Evolutionary conservation across 768 basidiomycete species (phyloP).

Genomic region (Termitomyces sp.): DNA sequence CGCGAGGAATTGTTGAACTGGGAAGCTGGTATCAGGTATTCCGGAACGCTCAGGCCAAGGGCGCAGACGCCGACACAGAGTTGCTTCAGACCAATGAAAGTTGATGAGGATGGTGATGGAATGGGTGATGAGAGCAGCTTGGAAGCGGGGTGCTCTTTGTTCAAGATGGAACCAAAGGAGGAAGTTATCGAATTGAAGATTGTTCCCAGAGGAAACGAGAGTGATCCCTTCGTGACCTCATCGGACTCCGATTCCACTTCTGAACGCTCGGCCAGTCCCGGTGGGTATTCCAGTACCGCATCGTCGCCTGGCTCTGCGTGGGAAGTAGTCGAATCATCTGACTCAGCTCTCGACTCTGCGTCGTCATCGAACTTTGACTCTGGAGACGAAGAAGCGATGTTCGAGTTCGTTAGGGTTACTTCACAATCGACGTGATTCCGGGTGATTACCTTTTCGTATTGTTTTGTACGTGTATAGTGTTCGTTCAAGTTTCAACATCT

Average conservation of each 20-base stretch:
- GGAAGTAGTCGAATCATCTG: constrained; percentile 8
- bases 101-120: not conserved
- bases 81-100: not conserved
- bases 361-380: not conserved
- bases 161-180: not conserved
- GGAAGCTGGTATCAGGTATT: constrained; percentile 32
- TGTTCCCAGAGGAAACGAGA: not conserved
- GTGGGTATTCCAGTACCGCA: not conserved
- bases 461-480: not conserved
- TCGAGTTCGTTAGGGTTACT: not conserved
- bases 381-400: not conserved
- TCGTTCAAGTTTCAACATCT: not conserved
- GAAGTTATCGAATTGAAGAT: not conserved
- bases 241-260: constrained; percentile 5
- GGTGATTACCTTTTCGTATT: not conserved
- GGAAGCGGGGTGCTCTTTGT: not conserved
- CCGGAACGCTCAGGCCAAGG: not conserved
- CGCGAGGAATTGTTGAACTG: constrained; percentile 50
- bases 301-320: constrained; percentile 4
- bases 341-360: constrained; percentile 3
- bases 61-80: constrained; percentile 9
- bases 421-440: not conserved
- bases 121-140: not conserved
- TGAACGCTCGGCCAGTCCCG: not conserved
- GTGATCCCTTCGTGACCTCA: not conserved